Percentiles rank a stretch among this genome's conserved stretches.
Conservation (phyloP, 441 rosid species). For the Kokia cookei region DNA sequence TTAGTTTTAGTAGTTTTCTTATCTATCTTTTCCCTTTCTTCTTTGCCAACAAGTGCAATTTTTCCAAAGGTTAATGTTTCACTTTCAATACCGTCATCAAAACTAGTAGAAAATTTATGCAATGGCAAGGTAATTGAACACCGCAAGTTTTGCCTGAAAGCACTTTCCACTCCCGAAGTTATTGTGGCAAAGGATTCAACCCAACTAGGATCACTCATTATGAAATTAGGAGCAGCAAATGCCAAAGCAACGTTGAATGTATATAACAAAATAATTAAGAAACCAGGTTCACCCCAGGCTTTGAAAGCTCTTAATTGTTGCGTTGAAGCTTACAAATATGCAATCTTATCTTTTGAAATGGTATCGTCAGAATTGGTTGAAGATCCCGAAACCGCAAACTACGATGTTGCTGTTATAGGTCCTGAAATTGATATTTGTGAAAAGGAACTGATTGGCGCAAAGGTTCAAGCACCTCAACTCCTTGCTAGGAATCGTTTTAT, state of each 20-base stretch:
- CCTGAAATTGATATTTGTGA: slow-evolving; percentile 12
- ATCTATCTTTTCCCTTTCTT: background rate
- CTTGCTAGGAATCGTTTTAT: background rate
- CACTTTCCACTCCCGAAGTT: background rate
- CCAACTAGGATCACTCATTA: background rate
- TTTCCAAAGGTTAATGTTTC: background rate
- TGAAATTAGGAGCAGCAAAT: background rate
- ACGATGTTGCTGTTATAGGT: slow-evolving; percentile 13
- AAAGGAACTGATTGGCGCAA: background rate
- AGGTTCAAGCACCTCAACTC: background rate
- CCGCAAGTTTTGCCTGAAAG: slow-evolving; percentile 1
- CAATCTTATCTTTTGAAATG: background rate
- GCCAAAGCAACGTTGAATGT: background rate
- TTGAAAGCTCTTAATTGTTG: background rate
- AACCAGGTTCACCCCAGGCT: background rate
- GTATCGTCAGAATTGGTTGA: slow-evolving; percentile 1
- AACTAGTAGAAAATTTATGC: background rate
- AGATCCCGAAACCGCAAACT: slow-evolving; percentile 20
- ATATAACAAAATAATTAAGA: background rate
- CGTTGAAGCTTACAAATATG: background rate
- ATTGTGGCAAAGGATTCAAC: background rate
- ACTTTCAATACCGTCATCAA: background rate
- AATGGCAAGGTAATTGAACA: background rate
- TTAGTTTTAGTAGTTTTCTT: background rate
- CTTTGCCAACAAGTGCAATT: background rate